A percentile compares a stretch with the other conserved stretches of the same genome.
phyloP scores from a whole-genome alignment of 495 filamentous ascomycete species.

The Xylaria longipes region DNA sequence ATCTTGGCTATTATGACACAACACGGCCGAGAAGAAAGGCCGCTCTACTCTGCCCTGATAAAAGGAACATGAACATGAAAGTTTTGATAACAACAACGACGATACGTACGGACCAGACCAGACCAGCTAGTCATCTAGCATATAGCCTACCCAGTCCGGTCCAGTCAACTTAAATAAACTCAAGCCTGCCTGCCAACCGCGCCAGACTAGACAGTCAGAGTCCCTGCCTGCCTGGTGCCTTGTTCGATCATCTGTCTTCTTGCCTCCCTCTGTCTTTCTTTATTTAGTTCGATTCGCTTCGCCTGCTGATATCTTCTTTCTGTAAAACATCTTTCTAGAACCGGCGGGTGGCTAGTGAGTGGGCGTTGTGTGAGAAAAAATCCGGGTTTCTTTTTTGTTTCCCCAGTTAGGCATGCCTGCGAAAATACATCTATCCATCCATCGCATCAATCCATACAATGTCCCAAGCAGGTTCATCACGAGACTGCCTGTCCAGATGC shows the following conservation, averaged over 20 bases:
- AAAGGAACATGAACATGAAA: background rate
- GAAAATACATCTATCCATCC: constrained; percentile 23
- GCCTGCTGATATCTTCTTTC: background rate
- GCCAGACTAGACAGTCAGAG: background rate
- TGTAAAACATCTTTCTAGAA: constrained; percentile 9
- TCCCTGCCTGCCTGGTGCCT: background rate
- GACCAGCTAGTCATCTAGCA: background rate
- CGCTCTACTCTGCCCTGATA: background rate
- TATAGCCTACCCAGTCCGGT: background rate
- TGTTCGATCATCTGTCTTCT: background rate
- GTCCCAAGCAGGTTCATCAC: constrained; percentile 17
- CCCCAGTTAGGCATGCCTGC: background rate
- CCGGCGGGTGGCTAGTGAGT: background rate
- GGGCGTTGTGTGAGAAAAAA: background rate
- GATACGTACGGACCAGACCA: constrained; percentile 1
- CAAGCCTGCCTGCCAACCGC: constrained; percentile 14
- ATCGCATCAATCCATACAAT: constrained; percentile 19
- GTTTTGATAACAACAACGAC: background rate
- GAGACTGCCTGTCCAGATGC: constrained; percentile 6
- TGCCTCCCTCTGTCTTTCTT: background rate
- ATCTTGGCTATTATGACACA: constrained; percentile 34
- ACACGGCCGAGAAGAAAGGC: background rate
- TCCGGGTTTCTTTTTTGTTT: background rate
- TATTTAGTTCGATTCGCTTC: background rate
- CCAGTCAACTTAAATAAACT: constrained; percentile 2